Base-by-base conservation (phyloP, 176 grass and related monocot genomes). In the Urochloa ruziziensis region DNA sequence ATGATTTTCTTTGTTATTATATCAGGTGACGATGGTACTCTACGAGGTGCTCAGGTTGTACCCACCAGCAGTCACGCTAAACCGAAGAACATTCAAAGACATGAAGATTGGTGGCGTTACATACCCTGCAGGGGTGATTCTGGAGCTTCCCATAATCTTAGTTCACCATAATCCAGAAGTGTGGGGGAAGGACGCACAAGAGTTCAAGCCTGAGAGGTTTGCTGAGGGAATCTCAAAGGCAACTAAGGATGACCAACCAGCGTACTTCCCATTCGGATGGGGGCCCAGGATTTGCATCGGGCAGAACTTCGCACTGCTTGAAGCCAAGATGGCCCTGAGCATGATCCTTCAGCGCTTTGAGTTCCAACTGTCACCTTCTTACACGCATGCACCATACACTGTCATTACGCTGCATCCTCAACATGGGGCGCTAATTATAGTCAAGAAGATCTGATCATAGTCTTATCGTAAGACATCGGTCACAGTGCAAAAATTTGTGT, bases 161-260 rank as follows among this genome's bases (percentile, higher is more conserved):
- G 54, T 95, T 18, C 90, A 98, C 83, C 95, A 93, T 35, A 86
- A 75, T 48, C 79, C 68, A 1, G 81, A 88, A 35, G 29, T 94
- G 0, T 94, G 95, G 95, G 92, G 95, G 0, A 62, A 91, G 6
- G 90, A 97, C 0, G 90, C 79, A 0, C 25, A 48, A 0, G 90
- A 94, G 77, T 97, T 97, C 81, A 97, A 67, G 62, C 95, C 90
- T 0, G 84, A 89, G 57, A 84, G 92, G 35, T 97, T 97, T 35
- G 78, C 90, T 0, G 70, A 87, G 2, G 95, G 92, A 1, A 90
- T 94, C 35, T 93, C 88, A 0, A 98, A 90, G 84, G 95, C 95
- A 5, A 75, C 86, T 13, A 91, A 84, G 48, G 42, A 82, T 25
- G 36, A 80, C 36, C 85, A 86, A 6, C 75, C 54, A 2, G 64